A percentile compares a stretch with the other conserved stretches of the same genome.
These are phyloP conservation scores for Aspergillus phoenicis DNA, from an alignment of 2,329 filamentous ascomycete species.

Conservation along the genomic window DNA sequence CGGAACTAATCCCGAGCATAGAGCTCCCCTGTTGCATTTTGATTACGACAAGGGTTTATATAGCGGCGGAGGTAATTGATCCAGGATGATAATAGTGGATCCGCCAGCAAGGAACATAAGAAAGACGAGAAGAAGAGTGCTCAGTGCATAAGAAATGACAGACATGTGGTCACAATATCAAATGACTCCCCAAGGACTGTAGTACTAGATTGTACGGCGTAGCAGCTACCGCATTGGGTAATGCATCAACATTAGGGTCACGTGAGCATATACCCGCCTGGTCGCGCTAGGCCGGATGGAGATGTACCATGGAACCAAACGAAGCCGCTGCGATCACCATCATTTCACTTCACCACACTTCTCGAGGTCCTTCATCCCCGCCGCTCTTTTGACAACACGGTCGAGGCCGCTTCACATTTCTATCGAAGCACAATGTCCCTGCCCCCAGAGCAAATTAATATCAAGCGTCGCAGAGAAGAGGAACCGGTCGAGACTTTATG, in stretches of 20 bases:
- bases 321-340: slow-evolving; percentile 7
- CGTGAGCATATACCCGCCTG: slow-evolving; percentile 5
- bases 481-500: slow-evolving; percentile 59
- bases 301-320: slow-evolving; percentile 12
- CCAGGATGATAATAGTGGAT: slow-evolving; percentile 15
- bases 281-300: slow-evolving; percentile 7
- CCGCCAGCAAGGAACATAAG: slow-evolving; percentile 16
- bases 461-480: slow-evolving; percentile 61
- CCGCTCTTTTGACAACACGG: not conserved
- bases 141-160: slow-evolving; percentile 18
- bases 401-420: not conserved
- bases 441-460: slow-evolving; percentile 54
- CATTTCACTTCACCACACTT: slow-evolving; percentile 1
- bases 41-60: slow-evolving; percentile 19
- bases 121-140: slow-evolving; percentile 16
- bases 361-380: not conserved
- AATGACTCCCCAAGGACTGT: not conserved
- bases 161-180: slow-evolving; percentile 13
- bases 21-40: slow-evolving; percentile 20
- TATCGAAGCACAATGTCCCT: slow-evolving; percentile 40
- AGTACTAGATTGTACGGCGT: not conserved
- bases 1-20: slow-evolving; percentile 25
- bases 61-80: slow-evolving; percentile 21
- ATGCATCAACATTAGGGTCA: not conserved
- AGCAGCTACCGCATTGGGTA: not conserved